Base-by-base conservation (phyloP, 2,329 filamentous ascomycete genomes). In the Paecilomyces dactylethromorphus region DNA sequence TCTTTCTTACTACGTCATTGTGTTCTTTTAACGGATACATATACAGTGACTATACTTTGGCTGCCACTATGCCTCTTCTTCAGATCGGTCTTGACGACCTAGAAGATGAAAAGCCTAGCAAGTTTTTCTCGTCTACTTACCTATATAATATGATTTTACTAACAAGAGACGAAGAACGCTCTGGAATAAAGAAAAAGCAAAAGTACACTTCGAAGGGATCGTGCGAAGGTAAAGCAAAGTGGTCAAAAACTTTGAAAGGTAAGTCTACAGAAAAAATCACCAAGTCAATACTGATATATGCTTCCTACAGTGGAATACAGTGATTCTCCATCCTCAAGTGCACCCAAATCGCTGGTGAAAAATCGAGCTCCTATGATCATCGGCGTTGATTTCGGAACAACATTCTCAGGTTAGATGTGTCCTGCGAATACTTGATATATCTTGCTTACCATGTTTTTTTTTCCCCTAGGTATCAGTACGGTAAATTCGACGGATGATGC, bases 331-430 rank as follows among this genome's bases (percentile, higher is more conserved):
- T 45, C 35, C 3, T 18, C 35, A 10, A 18, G 13, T n/a, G 15
- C 35, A 8, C 15, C 35, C 18, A n/a, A 5, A 4, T 45, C 35
- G 1, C 7, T 24, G 21, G 21, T 4, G 8, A 1, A 18, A 7
- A 24, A 52, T 7, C 21, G 21, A 21, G n/a, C 13, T 15, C 22
- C 50, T 24, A 39, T 57, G 51, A 33, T 49, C 13, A 53, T 58
- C 4, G 58, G 58, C 1, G 39, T 60, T 1, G 58, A 60, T 18
- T 60, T 60, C 29, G 55, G 58, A 11, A 57, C 58, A n/a, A 60
- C 58, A 1, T 60, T 51, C 22, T 60, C 58, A 15, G 58, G 58
- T 60, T 21, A 22, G 18, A 11, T 7, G 15, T 26, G 11, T 6
- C n/a, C 13, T 18, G 18, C 18, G 1, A 22, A 4, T 12, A 3